Evolutionary conservation across 1,284 basidiomycete species (phyloP).

Genomic region (Boletus albobrunnescens): DNA sequence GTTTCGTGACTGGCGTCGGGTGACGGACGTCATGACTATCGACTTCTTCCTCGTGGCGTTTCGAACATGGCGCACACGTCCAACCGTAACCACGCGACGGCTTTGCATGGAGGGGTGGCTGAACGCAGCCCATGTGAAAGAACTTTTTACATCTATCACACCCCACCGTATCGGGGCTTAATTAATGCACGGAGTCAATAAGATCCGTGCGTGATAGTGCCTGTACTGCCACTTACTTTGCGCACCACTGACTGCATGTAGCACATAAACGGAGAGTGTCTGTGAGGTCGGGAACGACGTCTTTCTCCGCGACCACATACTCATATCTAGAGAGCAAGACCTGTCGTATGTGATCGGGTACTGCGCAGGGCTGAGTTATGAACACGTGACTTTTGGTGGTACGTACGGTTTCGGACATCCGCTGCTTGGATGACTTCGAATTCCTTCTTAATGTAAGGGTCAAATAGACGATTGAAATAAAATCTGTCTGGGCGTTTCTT

Average conservation of each 20-base stretch:
- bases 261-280: constrained; percentile 83
- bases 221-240: constrained; percentile 55
- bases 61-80: constrained; percentile 93
- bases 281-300: constrained; percentile 86
- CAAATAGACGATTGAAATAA: constrained; percentile 91
- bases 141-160: constrained; percentile 93
- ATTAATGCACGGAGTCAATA: constrained; percentile 30
- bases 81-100: constrained; percentile 97
- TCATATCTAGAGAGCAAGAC: constrained; percentile 83
- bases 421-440: constrained; percentile 91
- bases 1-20: constrained; percentile 46
- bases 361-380: constrained; percentile 40
- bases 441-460: constrained; percentile 97
- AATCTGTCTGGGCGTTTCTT: constrained; percentile 93
- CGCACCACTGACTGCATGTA: constrained; percentile 84
- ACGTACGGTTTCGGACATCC: constrained; percentile 84
- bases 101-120: constrained; percentile 90
- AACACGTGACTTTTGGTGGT: constrained; percentile 21
- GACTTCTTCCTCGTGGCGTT: constrained; percentile 84
- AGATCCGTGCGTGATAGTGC: constrained; percentile 14
- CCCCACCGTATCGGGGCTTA: constrained; percentile 82
- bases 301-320: constrained; percentile 92
- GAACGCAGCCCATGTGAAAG: constrained; percentile 94
- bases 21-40: constrained; percentile 66
- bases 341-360: constrained; percentile 76